Base-by-base conservation (phyloP, 805 yeast genomes). In the Kregervanrija delftensis region DNA sequence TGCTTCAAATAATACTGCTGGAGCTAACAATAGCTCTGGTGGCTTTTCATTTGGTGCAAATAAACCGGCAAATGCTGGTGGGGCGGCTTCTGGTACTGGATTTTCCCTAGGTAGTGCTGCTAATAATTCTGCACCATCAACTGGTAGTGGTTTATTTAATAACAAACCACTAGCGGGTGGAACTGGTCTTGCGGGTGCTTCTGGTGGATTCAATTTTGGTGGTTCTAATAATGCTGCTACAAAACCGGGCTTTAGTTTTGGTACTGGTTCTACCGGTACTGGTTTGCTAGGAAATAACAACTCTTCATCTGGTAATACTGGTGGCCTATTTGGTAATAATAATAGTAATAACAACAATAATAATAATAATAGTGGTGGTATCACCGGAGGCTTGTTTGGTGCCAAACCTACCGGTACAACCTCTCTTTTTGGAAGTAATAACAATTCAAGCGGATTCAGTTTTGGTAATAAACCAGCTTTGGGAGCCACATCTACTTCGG, bases 321-420 rank as follows among this genome's bases (percentile, higher is more conserved):
- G 68, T 2, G 70, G 69, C 1, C 47, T 65, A 31, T 67, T 69
- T 55, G 73, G 74, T 8, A 48, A 52, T 40, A 55, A 17, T 15
- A 35, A 17, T 32, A 31, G 34, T 37, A 11, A 38, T 48, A n/a
- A 44, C 46, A 31, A 39, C 41, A 47, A 47, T 10, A 35, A 41
- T 8, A 6, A 33, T 12, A 31, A 40, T 1, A 30, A 40, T 8
- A 13, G 36, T 38, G 9, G 53, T 10, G 17, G 8, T 10, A 8
- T 43, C n/a, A 17, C 41, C 1, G 49, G 51, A 9, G 56, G 60
- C 3, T 43, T 51, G 16, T 58, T 59, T 48, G 64, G 51, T n/a
- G 28, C 44, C 5, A 46, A 48, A 49, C 48, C 50, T 17, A 35
- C 42, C 11, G 13, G 35, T 16, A 12, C 43, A 3, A 8, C 11